Evolutionary conservation across 2,329 filamentous ascomycete species (phyloP).

Genomic region (Dactylellina cionopaga): DNA sequence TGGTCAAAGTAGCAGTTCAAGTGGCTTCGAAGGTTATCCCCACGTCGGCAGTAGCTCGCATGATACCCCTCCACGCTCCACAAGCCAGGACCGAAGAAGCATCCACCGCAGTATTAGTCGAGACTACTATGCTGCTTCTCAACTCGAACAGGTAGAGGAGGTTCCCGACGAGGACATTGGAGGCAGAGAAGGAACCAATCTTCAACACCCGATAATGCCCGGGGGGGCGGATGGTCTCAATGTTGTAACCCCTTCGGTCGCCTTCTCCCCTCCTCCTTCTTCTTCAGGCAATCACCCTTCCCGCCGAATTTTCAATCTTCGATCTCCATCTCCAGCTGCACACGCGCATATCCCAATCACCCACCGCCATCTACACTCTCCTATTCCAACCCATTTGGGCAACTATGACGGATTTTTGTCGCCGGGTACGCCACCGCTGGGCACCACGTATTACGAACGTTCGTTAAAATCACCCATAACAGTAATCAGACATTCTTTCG

Average conservation of each 20-base stretch:
- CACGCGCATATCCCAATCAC: slow-evolving; percentile 25
- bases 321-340: background rate
- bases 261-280: too few species aligned
- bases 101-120: slow-evolving; percentile 20
- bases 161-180: slow-evolving; percentile 35
- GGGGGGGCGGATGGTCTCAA: background rate
- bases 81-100: background rate
- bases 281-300: too few species aligned
- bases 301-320: too few species aligned
- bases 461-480: slow-evolving; percentile 40
- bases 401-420: slow-evolving; percentile 16
- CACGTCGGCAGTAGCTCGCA: background rate
- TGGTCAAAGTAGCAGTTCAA: background rate
- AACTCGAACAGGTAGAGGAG: slow-evolving; percentile 36
- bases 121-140: slow-evolving; percentile 34
- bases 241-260: slow-evolving; percentile 8
- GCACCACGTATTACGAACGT: slow-evolving; percentile 39
- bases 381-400: slow-evolving; percentile 9
- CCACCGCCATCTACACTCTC: slow-evolving; percentile 3
- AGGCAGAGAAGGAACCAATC: too few species aligned
- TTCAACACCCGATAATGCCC: background rate
- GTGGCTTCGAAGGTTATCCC: slow-evolving; percentile 3
- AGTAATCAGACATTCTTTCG: slow-evolving; percentile 27
- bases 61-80: background rate
- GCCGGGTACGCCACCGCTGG: slow-evolving; percentile 25